phyloP scores from a whole-genome alignment of 2,329 filamentous ascomycete genomes.

The Byssoonygena ceratinophila region DNA sequence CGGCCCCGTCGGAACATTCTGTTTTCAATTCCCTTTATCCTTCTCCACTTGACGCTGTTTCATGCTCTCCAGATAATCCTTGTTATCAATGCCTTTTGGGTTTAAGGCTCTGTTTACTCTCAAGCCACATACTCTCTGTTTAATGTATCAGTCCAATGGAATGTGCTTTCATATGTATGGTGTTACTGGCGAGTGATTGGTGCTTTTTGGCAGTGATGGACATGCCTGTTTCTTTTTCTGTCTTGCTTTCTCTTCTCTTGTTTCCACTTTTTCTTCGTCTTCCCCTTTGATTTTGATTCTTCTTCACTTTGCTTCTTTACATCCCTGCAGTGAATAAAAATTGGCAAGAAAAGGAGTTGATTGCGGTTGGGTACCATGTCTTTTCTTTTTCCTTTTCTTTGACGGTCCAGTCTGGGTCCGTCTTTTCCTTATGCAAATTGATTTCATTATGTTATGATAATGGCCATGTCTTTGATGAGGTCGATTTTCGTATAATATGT shows the following conservation, averaged over 20 bases:
- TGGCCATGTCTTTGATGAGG: neutral
- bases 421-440: neutral
- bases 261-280: neutral
- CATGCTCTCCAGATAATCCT: neutral
- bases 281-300: no score
- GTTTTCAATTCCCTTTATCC: neutral
- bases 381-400: neutral
- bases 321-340: neutral
- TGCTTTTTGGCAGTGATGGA: no score
- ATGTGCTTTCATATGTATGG: conserved; percentile 6
- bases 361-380: neutral
- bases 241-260: neutral
- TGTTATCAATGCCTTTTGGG: neutral
- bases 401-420: neutral
- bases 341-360: neutral
- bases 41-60: no score
- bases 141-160: conserved; percentile 2
- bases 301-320: no score
- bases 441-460: conserved; percentile 2
- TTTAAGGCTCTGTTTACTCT: neutral
- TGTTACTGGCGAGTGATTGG: conserved; percentile 4
- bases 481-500: neutral
- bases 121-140: neutral
- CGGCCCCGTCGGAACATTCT: neutral
- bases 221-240: neutral